These are phyloP conservation scores for Catharanthus roseus DNA, from an alignment of 257 asterid genomes.

Conservation along the genomic window DNA sequence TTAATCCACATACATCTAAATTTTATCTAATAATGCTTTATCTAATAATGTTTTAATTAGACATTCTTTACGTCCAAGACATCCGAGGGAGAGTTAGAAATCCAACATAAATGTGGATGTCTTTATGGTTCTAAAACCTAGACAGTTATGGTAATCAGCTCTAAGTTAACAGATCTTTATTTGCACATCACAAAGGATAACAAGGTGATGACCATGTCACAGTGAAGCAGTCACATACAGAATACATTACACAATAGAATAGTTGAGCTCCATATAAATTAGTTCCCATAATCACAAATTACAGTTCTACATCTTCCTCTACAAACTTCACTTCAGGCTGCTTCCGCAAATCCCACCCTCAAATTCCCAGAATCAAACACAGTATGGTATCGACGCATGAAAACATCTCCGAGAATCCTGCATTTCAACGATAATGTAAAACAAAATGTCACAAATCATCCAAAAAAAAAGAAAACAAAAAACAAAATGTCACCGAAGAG, in stretches of 20 bases:
- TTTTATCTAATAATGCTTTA: too few species aligned
- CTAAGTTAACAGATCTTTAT: background rate
- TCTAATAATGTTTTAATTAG: too few species aligned
- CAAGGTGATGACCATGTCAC: background rate
- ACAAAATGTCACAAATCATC: background rate
- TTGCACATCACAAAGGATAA: background rate
- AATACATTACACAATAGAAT: background rate
- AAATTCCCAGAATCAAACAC: slow-evolving; percentile 66
- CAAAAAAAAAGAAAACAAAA: too few species aligned
- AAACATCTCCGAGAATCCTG: slow-evolving; percentile 88
- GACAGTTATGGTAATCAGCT: background rate
- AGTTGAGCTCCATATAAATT: background rate
- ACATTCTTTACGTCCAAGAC: too few species aligned
- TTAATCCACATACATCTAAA: too few species aligned
- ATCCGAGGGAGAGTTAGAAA: too few species aligned
- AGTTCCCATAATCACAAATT: background rate
- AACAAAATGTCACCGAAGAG: background rate
- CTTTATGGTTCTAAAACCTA: background rate
- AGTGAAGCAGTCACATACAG: background rate
- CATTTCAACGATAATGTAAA: slow-evolving; percentile 1
- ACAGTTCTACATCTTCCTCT: background rate
- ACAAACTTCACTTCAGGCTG: slow-evolving; percentile 34
- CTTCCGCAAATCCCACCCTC: slow-evolving; percentile 78
- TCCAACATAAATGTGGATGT: too few species aligned
- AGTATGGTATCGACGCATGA: slow-evolving; percentile 74